Evolutionary conservation across 208 protist species (phyloP).

Genomic region (Trypanosoma melophagium): DNA sequence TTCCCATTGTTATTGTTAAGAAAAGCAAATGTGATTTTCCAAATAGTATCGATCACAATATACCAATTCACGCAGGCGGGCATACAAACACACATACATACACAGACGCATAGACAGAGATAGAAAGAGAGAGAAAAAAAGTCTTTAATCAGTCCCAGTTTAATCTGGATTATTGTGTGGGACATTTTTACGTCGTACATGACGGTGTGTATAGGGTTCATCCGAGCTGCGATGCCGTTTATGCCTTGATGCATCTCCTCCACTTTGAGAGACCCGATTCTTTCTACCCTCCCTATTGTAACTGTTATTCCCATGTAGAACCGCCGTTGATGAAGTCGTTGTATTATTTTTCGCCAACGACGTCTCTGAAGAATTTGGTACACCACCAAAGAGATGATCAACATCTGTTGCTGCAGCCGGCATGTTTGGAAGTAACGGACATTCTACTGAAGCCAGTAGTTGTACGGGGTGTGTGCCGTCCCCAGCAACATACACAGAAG

Average conservation of each 20-base stretch:
- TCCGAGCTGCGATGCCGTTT: slow-evolving; percentile 17
- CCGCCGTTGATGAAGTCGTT: background rate
- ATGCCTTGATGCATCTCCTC: background rate
- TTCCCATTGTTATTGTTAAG: too few species aligned
- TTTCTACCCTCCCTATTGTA: background rate
- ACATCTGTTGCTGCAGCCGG: slow-evolving; percentile 21
- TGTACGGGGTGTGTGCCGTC: slow-evolving; percentile 22
- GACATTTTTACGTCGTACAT: background rate
- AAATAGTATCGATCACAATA: too few species aligned
- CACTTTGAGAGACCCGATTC: background rate
- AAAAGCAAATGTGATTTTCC: too few species aligned
- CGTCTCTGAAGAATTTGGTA: background rate
- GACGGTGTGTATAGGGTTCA: slow-evolving; percentile 1
- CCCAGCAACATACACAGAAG: background rate
- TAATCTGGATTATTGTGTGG: background rate
- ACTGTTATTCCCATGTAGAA: background rate
- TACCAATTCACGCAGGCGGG: too few species aligned
- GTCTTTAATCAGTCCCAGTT: background rate
- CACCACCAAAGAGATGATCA: slow-evolving; percentile 25
- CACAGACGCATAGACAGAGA: background rate
- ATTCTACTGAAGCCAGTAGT: slow-evolving; percentile 21
- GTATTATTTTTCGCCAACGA: background rate
- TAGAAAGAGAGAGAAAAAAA: background rate
- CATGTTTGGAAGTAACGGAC: slow-evolving; percentile 30
- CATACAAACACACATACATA: too few species aligned